These are phyloP conservation scores for Aethionema arabicum DNA, from an alignment of 345 rosid species.

Conservation along the genomic window DNA sequence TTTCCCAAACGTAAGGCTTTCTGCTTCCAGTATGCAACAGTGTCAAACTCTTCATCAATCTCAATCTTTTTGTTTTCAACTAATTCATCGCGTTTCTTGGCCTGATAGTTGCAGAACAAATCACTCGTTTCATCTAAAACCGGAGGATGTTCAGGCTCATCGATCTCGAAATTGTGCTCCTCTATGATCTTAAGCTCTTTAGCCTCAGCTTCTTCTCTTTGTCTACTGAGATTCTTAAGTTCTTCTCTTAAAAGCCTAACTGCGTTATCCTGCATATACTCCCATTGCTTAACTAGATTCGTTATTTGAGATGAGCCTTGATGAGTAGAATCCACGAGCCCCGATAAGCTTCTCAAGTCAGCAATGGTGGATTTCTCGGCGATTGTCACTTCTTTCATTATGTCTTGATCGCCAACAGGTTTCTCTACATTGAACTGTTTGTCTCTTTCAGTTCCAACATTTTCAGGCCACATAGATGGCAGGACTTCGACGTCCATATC, in stretches of 20 bases:
- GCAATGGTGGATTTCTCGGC: slow-evolving; percentile 52
- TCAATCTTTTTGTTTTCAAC: slow-evolving; percentile 58
- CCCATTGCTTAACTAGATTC: slow-evolving; percentile 86
- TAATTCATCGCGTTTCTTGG: slow-evolving; percentile 48
- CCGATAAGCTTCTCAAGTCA: slow-evolving; percentile 63
- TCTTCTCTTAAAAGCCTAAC: slow-evolving; percentile 79
- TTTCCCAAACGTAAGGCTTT: slow-evolving; percentile 58
- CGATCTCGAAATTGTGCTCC: slow-evolving; percentile 76
- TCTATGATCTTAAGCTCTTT: slow-evolving; percentile 84
- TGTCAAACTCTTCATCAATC: slow-evolving; percentile 71
- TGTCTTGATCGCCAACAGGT: slow-evolving; percentile 77
- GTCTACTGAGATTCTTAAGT: slow-evolving; percentile 68
- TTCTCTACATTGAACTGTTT: slow-evolving; percentile 86
- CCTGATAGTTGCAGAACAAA: slow-evolving; percentile 52
- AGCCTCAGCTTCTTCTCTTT: slow-evolving; percentile 80
- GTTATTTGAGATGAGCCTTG: slow-evolving; percentile 80
- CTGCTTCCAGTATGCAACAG: slow-evolving; percentile 77
- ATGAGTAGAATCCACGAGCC: slow-evolving; percentile 58
- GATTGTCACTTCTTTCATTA: slow-evolving; percentile 78
- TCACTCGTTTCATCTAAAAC: slow-evolving; percentile 59
- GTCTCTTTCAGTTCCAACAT: slow-evolving; percentile 58
- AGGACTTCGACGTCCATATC: slow-evolving; percentile 85
- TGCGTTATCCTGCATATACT: slow-evolving; percentile 73
- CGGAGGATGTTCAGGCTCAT: slow-evolving; percentile 54
- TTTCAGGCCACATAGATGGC: slow-evolving; percentile 97